phyloP scores from a whole-genome alignment of 2,329 filamentous ascomycete species.

The Trichoderma atrobrunneum region DNA sequence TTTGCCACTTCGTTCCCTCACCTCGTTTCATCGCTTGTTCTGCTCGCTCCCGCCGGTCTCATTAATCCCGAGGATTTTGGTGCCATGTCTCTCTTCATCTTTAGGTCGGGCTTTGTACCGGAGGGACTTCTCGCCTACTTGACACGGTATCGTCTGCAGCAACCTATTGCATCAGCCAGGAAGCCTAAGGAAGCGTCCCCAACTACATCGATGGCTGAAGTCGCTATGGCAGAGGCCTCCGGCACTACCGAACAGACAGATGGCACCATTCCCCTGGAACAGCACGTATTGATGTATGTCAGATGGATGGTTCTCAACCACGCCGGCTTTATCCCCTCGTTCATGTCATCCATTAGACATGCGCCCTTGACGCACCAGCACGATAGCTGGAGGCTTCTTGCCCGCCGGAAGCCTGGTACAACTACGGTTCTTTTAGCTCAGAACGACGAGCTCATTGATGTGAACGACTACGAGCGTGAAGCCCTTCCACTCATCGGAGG shows the following conservation, averaged over 20 bases:
- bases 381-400: slow-evolving; percentile 48
- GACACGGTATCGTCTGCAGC: slow-evolving; percentile 47
- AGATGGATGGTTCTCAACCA: slow-evolving; percentile 58
- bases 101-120: slow-evolving; percentile 54
- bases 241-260: slow-evolving; percentile 29
- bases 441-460: slow-evolving; percentile 52
- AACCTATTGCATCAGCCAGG: slow-evolving; percentile 45
- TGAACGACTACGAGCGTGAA: slow-evolving; percentile 47
- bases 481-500: slow-evolving; percentile 52
- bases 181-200: slow-evolving; percentile 27
- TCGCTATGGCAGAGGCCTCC: slow-evolving; percentile 43
- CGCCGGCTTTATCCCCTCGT: slow-evolving; percentile 56
- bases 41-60: slow-evolving; percentile 77
- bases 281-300: slow-evolving; percentile 49
- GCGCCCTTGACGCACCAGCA: slow-evolving; percentile 54
- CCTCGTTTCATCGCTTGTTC: slow-evolving; percentile 65
- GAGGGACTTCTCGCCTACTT: slow-evolving; percentile 48
- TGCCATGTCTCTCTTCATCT: slow-evolving; percentile 47
- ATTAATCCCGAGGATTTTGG: slow-evolving; percentile 58
- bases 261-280: slow-evolving; percentile 41
- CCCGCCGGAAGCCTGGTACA: slow-evolving; percentile 40
- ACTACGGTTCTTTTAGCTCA: slow-evolving; percentile 52
- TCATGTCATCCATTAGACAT: slow-evolving; percentile 56
- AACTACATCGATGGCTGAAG: slow-evolving; percentile 31
- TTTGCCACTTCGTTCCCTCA: slow-evolving; percentile 72